Conservation (phyloP, 345 rosid species). For the Gossypium raimondii region DNA sequence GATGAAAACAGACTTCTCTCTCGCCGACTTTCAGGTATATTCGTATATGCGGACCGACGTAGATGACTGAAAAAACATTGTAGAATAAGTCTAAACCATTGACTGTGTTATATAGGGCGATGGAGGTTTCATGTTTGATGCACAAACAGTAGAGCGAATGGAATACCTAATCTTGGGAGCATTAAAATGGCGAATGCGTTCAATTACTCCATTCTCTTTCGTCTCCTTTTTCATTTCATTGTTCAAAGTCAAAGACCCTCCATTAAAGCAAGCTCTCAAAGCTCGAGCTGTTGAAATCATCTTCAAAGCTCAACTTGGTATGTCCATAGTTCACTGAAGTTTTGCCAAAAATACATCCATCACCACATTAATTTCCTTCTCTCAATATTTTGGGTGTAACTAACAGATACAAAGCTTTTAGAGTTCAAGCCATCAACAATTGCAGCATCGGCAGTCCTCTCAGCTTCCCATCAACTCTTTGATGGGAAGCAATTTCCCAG, state of each 20-base stretch:
- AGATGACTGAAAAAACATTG: too few species aligned
- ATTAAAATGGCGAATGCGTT: constrained; percentile 86
- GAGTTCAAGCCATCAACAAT: constrained; percentile 73
- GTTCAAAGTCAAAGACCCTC: constrained; percentile 47
- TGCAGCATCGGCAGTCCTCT: constrained; percentile 69
- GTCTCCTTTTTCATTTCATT: constrained; percentile 47
- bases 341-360: background rate
- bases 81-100: too few species aligned
- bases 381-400: background rate
- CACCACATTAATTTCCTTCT: too few species aligned
- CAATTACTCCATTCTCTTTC: constrained; percentile 75
- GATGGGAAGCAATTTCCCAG: constrained; percentile 28
- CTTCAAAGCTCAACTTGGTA: constrained; percentile 65
- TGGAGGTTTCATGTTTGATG: constrained; percentile 45
- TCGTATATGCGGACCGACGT: too few species aligned
- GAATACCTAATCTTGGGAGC: constrained; percentile 70
- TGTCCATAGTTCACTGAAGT: background rate
- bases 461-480: constrained; percentile 49
- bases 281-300: constrained; percentile 55
- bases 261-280: constrained; percentile 40
- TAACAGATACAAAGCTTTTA: constrained; percentile 47
- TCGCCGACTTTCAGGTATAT: constrained; percentile 46
- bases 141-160: constrained; percentile 58
- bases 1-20: constrained; percentile 44
- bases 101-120: background rate